These are phyloP conservation scores for Fagopyrum tataricum DNA, from an alignment of 148 eudicot genomes.

Conservation along the genomic window DNA sequence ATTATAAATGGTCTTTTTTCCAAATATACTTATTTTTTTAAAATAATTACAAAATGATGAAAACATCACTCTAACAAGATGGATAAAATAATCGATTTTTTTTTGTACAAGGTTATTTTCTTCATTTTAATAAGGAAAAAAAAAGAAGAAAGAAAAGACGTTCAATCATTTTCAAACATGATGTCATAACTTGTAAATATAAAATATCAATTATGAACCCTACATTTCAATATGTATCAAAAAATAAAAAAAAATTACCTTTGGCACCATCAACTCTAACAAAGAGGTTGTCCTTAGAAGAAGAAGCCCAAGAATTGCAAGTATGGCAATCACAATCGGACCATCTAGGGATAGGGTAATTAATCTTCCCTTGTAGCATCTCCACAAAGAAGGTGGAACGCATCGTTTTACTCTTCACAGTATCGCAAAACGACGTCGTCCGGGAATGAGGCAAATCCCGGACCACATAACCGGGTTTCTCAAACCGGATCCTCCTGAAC, in stretches of 20 bases:
- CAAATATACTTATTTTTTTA: too few relatives aligned
- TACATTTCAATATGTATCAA: neutral
- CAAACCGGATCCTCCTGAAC: slow-evolving; percentile 20
- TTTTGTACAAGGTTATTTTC: too few relatives aligned
- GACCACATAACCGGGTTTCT: neutral
- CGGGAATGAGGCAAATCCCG: neutral
- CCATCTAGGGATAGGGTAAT: slow-evolving; percentile 62
- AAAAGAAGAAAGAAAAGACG: too few relatives aligned
- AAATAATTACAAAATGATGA: too few relatives aligned
- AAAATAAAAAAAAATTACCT: slow-evolving; percentile 27
- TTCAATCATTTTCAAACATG: neutral
- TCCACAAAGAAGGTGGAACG: slow-evolving; percentile 48
- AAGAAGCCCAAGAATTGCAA: slow-evolving; percentile 59
- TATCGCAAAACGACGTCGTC: neutral
- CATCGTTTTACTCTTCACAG: slow-evolving; percentile 11
- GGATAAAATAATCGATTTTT: too few relatives aligned
- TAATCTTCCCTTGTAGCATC: slow-evolving; percentile 52
- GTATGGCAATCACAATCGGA: slow-evolving; percentile 81
- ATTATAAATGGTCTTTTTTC: too few relatives aligned
- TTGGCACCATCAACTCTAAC: slow-evolving; percentile 52
- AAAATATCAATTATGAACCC: too few relatives aligned
- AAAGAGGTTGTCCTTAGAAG: slow-evolving; percentile 52
- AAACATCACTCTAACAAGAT: too few relatives aligned
- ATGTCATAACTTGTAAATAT: too few relatives aligned
- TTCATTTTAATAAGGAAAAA: too few relatives aligned